These are phyloP conservation scores for Fusarium begoniae DNA, from an alignment of 2,329 filamentous ascomycete species.

Conservation along the genomic window DNA sequence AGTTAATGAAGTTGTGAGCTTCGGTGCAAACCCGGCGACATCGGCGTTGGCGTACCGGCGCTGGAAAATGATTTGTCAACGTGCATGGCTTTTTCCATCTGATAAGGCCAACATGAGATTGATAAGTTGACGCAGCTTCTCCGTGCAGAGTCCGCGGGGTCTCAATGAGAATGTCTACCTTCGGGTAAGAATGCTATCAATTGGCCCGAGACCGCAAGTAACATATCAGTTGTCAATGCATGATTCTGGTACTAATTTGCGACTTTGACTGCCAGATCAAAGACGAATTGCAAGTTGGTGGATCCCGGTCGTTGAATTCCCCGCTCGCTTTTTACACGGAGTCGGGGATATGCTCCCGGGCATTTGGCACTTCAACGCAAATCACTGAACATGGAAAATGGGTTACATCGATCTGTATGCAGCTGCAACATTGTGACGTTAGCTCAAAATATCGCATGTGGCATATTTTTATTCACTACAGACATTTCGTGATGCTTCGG, in stretches of 20 bases:
- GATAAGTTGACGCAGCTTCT: constrained; percentile 25
- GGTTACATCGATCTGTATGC: background rate
- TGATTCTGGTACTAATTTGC: background rate
- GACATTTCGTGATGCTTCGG: background rate
- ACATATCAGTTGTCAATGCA: background rate
- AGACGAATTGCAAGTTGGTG: background rate
- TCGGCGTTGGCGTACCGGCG: constrained; percentile 9
- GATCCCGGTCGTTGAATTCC: constrained; percentile 24
- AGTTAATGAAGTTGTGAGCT: constrained; percentile 19
- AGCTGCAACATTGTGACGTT: background rate
- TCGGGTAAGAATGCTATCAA: background rate
- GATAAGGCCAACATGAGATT: constrained; percentile 29
- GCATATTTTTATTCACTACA: background rate
- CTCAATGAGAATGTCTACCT: background rate
- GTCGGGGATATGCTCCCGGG: constrained; percentile 24
- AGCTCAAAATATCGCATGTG: background rate
- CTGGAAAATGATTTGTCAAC: background rate
- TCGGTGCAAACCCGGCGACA: constrained; percentile 15
- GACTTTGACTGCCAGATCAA: background rate
- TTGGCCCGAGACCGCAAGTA: background rate
- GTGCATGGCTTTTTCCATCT: constrained; percentile 16
- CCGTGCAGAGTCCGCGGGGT: background rate
- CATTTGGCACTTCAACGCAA: background rate
- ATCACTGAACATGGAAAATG: background rate
- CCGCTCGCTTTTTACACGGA: constrained; percentile 31